Base-by-base conservation (phyloP, 2,329 filamentous ascomycete species). In the Colletotrichum noveboracense region DNA sequence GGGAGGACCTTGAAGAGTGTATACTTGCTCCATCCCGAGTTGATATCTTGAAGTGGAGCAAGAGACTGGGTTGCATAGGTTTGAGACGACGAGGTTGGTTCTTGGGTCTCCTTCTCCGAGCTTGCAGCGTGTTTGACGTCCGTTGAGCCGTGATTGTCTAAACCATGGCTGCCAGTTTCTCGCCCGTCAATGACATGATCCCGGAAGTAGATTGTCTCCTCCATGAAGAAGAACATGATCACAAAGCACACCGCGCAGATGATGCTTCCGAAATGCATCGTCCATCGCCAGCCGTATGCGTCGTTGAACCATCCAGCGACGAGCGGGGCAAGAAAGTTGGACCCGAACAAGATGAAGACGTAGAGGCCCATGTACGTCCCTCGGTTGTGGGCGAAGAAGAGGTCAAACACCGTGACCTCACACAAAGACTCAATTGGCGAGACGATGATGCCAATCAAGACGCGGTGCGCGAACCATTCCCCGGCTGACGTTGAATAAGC, bases 251-350 rank as follows among this genome's bases (percentile, higher is more conserved):
- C n/a, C 0, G 58, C 30, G 58, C 58, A 61, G 1, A 61, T 61
- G 58, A 61, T 61, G 18, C 43, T 52, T 52, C 43, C 43, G 10
- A 61, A 61, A 21, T 61, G 58, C 28, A 61, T 61, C 28, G 58
- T 61, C 58, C 58, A 61, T 61, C 58, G 26, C 58, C 58, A 61
- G 30, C 58, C 58, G 16, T 32, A 61, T 13, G 30, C 18, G 14
- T 61, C 58, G 4, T 52, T 52, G 43, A 52, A 52, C 43, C 43
- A 52, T 7, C 43, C 43, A 3, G 43, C 43, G 2, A 52, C 43
- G 43, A 52, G 43, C 43, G 43, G 43, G 2, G 58, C 58, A 4
- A 61, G 26, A 1, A 61, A 61, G 3, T 32, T 32, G 12, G 58
- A 61, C 2, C 26, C 58, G n/a, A 61, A 61, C n/a, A 61, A 0